Base-by-base conservation (phyloP, 495 filamentous ascomycete species). In the Filosporella fistucella region DNA sequence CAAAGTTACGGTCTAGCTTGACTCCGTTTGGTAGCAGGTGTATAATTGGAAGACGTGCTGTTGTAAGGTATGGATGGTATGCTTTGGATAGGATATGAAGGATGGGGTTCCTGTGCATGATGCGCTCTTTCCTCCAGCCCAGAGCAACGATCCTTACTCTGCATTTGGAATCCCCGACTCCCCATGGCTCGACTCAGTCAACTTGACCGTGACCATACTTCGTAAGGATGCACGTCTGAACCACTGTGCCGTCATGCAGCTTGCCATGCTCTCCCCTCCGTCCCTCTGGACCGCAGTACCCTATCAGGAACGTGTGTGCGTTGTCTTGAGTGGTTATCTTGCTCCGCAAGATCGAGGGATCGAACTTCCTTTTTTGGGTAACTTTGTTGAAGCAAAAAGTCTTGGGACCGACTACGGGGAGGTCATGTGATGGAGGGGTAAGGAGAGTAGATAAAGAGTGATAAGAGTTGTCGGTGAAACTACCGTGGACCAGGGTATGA, bases 291-390 rank as follows among this genome's bases (percentile, higher is more conserved):
- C 47, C 42, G 14, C 36, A 53, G 16, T 22, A 49, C 52, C 52
- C 52, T 54, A 54, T 54, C 52, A 40, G 52, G 32, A 17, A 45
- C 33, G 37, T 23, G 11, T 42, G 25, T 42, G 45, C 45, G 35
- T 41, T 32, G 25, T 46, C 21, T n/a, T 29, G 40, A 18, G 5
- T 24, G 21, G 22, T 22, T 42, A 25, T 45, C 42, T 21, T 23
- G 26, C 17, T 43, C 39, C 21, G 39, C 39, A 42, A 23, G 17
- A 12, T 23, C 10, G n/a, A 11, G 28, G 40, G 40, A 49, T 49
- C 46, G 38, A 42, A 42, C 40, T 50, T 50, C 40, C 47, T 44
- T 7, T 25, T 43, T 25, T 33, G 39, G 47, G 10, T 10, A 37
- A 37, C 18, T 8, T 37, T 37, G 34, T n/a, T n/a, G n/a, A n/a